A percentile compares a stretch with the other conserved stretches of the same genome.
phyloP scores from a whole-genome alignment of 192 early-diverging fungal species.

The Coemansia sp. region DNA sequence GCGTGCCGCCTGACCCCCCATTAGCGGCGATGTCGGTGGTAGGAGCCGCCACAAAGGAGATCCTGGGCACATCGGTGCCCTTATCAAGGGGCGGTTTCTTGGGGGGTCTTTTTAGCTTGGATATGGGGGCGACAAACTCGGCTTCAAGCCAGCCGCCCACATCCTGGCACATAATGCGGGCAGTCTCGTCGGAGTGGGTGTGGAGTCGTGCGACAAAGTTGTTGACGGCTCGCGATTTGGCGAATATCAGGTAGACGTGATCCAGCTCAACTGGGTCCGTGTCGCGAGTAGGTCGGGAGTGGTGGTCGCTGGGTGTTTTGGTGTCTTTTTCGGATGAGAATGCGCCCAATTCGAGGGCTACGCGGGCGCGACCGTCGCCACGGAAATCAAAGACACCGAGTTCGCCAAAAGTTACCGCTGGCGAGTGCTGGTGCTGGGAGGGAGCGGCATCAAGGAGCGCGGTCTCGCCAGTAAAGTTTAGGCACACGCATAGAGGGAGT shows the following conservation, averaged over 20 bases:
- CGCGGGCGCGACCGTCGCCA: constrained; percentile 43
- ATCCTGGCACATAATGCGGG: constrained; percentile 27
- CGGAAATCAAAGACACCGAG: constrained; percentile 49
- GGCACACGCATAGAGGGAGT: not conserved
- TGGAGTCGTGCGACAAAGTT: constrained; percentile 48
- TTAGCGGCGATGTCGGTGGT: not conserved
- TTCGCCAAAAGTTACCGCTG: constrained; percentile 44
- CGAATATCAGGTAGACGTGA: constrained; percentile 50
- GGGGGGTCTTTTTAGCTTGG: constrained; percentile 18
- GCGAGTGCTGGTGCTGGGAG: constrained; percentile 28
- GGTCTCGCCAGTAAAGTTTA: constrained; percentile 48
- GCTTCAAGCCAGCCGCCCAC: constrained; percentile 43
- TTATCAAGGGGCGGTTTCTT: not conserved
- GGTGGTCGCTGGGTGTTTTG: not conserved
- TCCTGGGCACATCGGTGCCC: not conserved
- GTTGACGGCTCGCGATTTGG: constrained; percentile 37
- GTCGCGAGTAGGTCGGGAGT: constrained; percentile 20
- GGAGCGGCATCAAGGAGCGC: constrained; percentile 47
- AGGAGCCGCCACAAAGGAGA: not conserved
- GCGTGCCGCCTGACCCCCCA: not conserved
- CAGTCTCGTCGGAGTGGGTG: constrained; percentile 8
- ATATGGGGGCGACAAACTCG: constrained; percentile 43
- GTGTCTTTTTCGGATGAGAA: constrained; percentile 46
- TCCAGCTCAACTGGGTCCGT: constrained; percentile 37
- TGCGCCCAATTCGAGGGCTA: constrained; percentile 38